A percentile compares a stretch with the other conserved stretches of the same genome.
Conservation (phyloP, 768 basidiomycete genomes). For the Kwoniella mangroviensis region DNA sequence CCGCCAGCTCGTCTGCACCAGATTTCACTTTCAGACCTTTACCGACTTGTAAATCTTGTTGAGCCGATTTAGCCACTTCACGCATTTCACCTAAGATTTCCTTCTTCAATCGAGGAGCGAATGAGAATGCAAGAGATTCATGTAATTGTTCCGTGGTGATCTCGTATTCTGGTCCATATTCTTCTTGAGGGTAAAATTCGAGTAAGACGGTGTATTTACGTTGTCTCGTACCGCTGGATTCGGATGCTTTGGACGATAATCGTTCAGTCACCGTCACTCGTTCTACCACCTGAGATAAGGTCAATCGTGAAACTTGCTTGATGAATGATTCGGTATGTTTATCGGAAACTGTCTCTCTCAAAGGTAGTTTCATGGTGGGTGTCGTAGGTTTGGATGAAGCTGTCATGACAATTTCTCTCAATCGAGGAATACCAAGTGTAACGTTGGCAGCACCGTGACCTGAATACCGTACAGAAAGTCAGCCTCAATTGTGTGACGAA, state of each 20-base stretch:
- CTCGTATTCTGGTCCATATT: conserved; percentile 83
- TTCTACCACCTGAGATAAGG: conserved; percentile 86
- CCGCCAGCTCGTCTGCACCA: conserved; percentile 55
- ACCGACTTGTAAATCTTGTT: conserved; percentile 71
- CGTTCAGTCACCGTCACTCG: conserved; percentile 78
- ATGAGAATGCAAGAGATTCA: conserved; percentile 70
- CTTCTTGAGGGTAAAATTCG: conserved; percentile 80
- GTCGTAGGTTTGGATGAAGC: conserved; percentile 95
- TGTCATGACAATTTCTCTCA: conserved; percentile 99
- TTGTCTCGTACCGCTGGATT: conserved; percentile 67
- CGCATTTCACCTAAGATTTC: conserved; percentile 87
- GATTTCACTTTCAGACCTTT: conserved; percentile 63
- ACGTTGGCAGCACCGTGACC: conserved; percentile 99
- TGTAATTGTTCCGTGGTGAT: conserved; percentile 75
- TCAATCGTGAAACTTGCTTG: conserved; percentile 82
- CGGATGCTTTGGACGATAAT: conserved; percentile 62
- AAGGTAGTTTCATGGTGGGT: conserved; percentile 89
- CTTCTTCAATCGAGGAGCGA: conserved; percentile 79
- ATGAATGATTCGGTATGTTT: conserved; percentile 75
- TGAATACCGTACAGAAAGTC: conserved; percentile 49
- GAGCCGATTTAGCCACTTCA: conserved; percentile 78
- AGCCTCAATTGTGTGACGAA: background rate
- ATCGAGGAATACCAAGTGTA: conserved; percentile 95
- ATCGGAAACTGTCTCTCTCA: conserved; percentile 64
- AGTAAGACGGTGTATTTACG: conserved; percentile 81